Base-by-base conservation (phyloP, 352 stramenopile species). In the Phytophthora europaea region DNA sequence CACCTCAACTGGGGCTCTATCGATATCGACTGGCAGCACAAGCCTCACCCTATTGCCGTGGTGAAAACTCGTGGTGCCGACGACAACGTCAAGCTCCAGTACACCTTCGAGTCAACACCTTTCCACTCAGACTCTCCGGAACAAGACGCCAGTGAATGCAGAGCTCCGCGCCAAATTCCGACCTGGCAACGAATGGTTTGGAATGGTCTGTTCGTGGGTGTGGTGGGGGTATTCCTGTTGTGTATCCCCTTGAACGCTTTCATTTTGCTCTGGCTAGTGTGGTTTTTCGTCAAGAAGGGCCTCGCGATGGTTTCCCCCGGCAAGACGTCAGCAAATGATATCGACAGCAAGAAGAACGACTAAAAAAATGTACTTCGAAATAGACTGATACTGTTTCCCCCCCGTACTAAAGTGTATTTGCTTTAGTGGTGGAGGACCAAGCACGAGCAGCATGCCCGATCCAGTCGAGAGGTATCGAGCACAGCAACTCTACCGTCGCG, bases 1-100 rank as follows among this genome's bases (percentile, higher is more conserved):
- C 90, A 91, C 50, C 73, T 98, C 26, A 99, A 99, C 77, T 98
- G 96, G 88, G 95, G 89, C n/a, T 92, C 96, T 54, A 88, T 99
- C 48, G 88, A 98, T 33, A 91, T 99, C 62, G 93, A 98, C 80
- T 98, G 92, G 90, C 64, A 88, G 3, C 62, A 52, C 57, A 64
- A 81, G 65, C 69, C 80, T 1, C 65, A 89, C 54, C 84, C 88
- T 4, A 62, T 94, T 3, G 88, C 88, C 3, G 81, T 81, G 10
- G 87, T 95, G 26, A 75, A 80, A 55, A 80, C 87, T 3, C 84
- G 82, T 48, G 86, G 86, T 47, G 74, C 76, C 10, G 88, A 95
- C 67, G 76, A 92, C 58, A 20, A 81, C 31, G 82, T 94, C 57
- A 95, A 95, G 70, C 81, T 95, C 31, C 38, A 89, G 65, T 84